These are phyloP conservation scores for Schizosaccharomyces octosporus DNA, from an alignment of 805 yeast genomes.

Conservation along the genomic window DNA sequence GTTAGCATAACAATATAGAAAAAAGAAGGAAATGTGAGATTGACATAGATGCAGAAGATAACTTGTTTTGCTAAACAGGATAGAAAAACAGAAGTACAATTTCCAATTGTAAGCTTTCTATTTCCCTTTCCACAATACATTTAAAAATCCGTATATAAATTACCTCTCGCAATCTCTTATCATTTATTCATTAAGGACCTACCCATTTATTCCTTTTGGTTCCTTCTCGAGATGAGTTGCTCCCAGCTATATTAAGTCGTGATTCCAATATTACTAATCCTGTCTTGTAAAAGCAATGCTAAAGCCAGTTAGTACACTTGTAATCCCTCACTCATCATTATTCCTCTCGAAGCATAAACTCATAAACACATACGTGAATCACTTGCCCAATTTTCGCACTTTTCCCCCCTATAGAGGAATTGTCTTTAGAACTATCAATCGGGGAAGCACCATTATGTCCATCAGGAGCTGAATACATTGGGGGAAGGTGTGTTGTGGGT, in stretches of 20 bases:
- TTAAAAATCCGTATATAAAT: too few species aligned
- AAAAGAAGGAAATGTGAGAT: too few species aligned
- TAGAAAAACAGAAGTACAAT: too few species aligned
- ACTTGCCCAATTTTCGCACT: constrained; percentile 5
- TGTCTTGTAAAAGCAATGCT: constrained; percentile 19
- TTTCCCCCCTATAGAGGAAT: not conserved
- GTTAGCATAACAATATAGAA: too few species aligned
- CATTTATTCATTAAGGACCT: not conserved
- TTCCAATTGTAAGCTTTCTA: too few species aligned
- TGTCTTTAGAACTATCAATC: not conserved
- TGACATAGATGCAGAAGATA: too few species aligned
- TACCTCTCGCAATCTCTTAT: too few species aligned
- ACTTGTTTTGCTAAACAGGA: too few species aligned
- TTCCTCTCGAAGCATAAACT: not conserved
- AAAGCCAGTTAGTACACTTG: not conserved
- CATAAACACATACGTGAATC: constrained; percentile 6
- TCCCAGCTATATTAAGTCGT: constrained; percentile 10
- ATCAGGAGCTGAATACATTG: not conserved
- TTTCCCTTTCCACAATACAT: too few species aligned
- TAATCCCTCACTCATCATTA: too few species aligned
- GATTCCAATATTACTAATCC: constrained; percentile 16
- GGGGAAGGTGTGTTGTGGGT: not conserved
- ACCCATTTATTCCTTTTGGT: constrained; percentile 3
- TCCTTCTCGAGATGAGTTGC: constrained; percentile 6
- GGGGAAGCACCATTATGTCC: not conserved